phyloP scores from a whole-genome alignment of 2,329 filamentous ascomycete species.

The Pyrenochaeta sp. region DNA sequence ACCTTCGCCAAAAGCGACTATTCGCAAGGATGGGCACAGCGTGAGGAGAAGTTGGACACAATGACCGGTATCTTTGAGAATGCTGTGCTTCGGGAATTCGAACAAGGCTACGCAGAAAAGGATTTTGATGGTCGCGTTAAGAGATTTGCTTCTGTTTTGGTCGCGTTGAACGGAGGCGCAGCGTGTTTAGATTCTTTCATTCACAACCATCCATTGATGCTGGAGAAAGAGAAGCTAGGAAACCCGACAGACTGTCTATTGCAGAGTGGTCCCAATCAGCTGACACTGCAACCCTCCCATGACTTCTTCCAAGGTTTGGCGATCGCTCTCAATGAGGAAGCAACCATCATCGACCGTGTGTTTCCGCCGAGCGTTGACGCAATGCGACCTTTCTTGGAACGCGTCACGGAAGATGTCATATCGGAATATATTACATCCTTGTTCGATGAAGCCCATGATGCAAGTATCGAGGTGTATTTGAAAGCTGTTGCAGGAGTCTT shows the following conservation, averaged over 20 bases:
- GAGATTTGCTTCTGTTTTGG: conserved; percentile 86
- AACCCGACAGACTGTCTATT: conserved; percentile 85
- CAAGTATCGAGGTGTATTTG: conserved; percentile 78
- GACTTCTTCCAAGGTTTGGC: conserved; percentile 81
- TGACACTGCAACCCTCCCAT: conserved; percentile 82
- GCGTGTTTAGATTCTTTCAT: conserved; percentile 86
- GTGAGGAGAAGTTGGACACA: conserved; percentile 75
- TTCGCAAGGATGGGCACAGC: conserved; percentile 74
- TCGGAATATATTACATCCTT: conserved; percentile 85
- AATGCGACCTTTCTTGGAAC: conserved; percentile 80
- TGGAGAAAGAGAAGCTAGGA: conserved; percentile 73
- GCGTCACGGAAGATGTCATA: conserved; percentile 81
- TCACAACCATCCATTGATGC: conserved; percentile 85
- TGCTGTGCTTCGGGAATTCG: conserved; percentile 89
- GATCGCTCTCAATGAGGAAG: conserved; percentile 82
- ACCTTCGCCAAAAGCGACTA: conserved; percentile 83
- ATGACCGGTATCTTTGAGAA: conserved; percentile 89
- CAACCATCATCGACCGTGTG: conserved; percentile 78
- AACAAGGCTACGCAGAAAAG: conserved; percentile 87
- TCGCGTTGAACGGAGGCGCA: conserved; percentile 79
- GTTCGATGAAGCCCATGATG: conserved; percentile 85
- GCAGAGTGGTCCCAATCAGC: conserved; percentile 66
- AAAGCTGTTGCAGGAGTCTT: conserved; percentile 88
- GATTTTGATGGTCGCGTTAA: conserved; percentile 91
- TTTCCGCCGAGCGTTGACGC: conserved; percentile 77